Evolutionary conservation across 768 basidiomycete species (phyloP).

Genomic region (Agaricus sinodeliciosus): DNA sequence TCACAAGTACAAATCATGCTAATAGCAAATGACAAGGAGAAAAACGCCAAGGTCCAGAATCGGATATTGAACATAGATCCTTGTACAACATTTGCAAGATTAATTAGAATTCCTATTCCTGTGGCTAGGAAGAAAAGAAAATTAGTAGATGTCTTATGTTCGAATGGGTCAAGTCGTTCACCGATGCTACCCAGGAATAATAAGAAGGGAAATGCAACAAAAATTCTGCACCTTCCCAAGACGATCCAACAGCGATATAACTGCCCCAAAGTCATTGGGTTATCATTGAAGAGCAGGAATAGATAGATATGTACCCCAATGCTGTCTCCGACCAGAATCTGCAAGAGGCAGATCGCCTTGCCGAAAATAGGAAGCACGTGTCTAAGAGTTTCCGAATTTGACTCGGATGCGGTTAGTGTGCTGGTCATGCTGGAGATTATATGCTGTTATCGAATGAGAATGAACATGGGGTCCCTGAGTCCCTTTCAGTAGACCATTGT

Average conservation of each 20-base stretch:
- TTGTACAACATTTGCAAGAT: conserved; percentile 17
- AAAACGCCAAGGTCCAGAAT: conserved; percentile 29
- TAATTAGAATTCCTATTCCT: conserved; percentile 19
- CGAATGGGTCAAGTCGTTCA: not conserved
- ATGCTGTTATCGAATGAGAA: not conserved
- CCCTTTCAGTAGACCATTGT: too few relatives aligned
- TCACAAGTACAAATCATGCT: conserved; percentile 26
- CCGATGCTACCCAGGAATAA: conserved; percentile 22
- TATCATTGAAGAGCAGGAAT: not conserved
- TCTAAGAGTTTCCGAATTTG: conserved; percentile 24
- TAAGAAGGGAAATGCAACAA: conserved; percentile 19
- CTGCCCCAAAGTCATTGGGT: conserved; percentile 9
- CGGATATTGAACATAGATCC: conserved; percentile 24
- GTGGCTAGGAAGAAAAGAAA: not conserved
- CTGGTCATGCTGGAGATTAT: not conserved
- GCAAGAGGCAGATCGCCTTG: conserved; percentile 24
- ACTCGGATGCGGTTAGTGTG: not conserved
- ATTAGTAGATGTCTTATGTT: not conserved
- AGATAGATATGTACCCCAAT: conserved; percentile 19
- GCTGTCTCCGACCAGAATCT: conserved; percentile 28
- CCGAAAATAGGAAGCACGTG: conserved; percentile 24
- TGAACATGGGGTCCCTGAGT: not conserved
- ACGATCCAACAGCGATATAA: conserved; percentile 25
- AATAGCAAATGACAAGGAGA: conserved; percentile 25
- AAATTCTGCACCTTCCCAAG: conserved; percentile 18